These are phyloP conservation scores for Emericellopsis cladophorae DNA, from an alignment of 2,329 filamentous ascomycete species.

Conservation along the genomic window DNA sequence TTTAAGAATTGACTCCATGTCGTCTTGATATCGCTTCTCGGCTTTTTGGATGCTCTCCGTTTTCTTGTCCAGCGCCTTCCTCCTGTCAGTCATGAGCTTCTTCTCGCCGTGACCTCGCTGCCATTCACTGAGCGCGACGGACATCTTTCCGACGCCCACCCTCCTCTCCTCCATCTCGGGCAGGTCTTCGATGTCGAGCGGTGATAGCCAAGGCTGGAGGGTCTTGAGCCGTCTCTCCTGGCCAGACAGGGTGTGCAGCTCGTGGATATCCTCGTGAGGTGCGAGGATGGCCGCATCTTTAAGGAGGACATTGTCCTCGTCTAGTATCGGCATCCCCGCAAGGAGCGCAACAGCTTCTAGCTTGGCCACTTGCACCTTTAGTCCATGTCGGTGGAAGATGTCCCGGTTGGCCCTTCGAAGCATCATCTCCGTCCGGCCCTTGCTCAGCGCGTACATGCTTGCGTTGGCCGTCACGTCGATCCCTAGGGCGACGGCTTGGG, in stretches of 20 bases:
- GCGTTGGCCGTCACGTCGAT: slow-evolving; percentile 4
- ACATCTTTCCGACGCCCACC: slow-evolving; percentile 5
- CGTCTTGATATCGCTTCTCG: neutral
- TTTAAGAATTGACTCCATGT: neutral
- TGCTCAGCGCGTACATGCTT: slow-evolving; percentile 5
- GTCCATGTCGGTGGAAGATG: slow-evolving; percentile 5
- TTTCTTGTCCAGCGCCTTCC: slow-evolving; percentile 2
- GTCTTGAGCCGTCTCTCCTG: slow-evolving; percentile 7
- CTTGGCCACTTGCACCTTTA: slow-evolving; percentile 6
- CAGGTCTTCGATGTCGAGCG: slow-evolving; percentile 5
- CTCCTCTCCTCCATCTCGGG: neutral
- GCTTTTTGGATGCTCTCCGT: neutral
- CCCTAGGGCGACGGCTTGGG: slow-evolving; percentile 6
- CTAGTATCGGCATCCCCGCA: slow-evolving; percentile 6
- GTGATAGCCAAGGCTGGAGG: slow-evolving; percentile 5
- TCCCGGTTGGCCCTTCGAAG: slow-evolving; percentile 5
- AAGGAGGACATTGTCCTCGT: slow-evolving; percentile 5
- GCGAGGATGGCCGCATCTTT: slow-evolving; percentile 4
- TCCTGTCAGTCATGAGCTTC: slow-evolving; percentile 5
- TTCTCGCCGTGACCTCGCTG: slow-evolving; percentile 5
- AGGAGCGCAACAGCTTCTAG: slow-evolving; percentile 8
- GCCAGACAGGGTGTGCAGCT: slow-evolving; percentile 1
- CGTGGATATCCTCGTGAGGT: slow-evolving; percentile 3
- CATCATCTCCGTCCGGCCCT: slow-evolving; percentile 7
- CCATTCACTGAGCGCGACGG: slow-evolving; percentile 5